phyloP scores from a whole-genome alignment of 192 early-diverging fungal species.

The Coemansia sp. region DNA sequence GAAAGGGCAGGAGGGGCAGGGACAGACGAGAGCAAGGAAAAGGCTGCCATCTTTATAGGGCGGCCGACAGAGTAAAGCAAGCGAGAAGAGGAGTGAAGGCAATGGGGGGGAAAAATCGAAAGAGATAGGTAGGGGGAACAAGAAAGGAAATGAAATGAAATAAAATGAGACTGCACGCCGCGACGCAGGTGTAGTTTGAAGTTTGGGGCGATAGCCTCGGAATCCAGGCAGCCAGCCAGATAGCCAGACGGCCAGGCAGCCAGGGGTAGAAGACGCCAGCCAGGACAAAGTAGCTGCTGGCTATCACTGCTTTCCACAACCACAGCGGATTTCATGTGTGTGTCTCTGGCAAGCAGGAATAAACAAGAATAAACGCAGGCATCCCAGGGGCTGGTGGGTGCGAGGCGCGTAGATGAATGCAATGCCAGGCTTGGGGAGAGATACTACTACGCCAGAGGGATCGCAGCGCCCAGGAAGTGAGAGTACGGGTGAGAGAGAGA shows the following conservation, averaged over 20 bases:
- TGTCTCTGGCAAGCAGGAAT: no score
- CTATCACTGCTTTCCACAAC: no score
- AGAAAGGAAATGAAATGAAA: background rate
- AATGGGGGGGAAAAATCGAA: background rate
- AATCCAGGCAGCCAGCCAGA: no score
- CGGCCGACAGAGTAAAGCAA: background rate
- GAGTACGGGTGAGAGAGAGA: no score
- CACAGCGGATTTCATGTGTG: no score
- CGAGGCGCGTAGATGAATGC: background rate
- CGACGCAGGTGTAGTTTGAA: background rate
- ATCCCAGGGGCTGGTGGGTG: background rate
- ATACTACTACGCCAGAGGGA: background rate
- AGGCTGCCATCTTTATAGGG: background rate
- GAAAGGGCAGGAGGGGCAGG: slow-evolving; percentile 1
- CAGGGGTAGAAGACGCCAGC: no score
- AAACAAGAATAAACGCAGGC: no score
- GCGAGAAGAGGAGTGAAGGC: background rate
- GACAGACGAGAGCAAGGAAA: background rate
- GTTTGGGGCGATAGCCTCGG: background rate
- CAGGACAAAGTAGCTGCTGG: no score
- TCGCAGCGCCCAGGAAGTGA: background rate
- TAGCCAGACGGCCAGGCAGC: no score
- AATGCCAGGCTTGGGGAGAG: background rate
- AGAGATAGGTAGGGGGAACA: background rate
- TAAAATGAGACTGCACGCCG: slow-evolving; percentile 1